Evolutionary conservation across 805 yeast genomes (phyloP), one percentile per base, ranked within the genome.

Genomic region (Metschnikowia corniflorae): DNA sequence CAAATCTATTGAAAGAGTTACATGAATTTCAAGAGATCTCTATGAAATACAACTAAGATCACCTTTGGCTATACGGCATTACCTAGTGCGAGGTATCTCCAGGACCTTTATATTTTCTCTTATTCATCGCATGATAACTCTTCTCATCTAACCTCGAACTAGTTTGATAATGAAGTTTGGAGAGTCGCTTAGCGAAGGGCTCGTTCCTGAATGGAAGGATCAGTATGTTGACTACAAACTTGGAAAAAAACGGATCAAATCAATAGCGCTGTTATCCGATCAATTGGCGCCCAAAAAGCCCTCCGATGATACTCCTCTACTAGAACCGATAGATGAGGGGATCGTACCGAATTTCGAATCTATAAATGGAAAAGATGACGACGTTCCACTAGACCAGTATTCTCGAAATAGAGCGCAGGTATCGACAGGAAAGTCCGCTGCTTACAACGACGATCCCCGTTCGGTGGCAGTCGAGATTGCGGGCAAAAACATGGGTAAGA

Each of bases 191-290:
- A 74, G 71, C 45, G 82, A 80, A 33, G 81, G 81, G 39, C 70
- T 78, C 24, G 83, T 84, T 38, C 95, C 96, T 4, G 95, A 84
- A 52, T 89, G 97, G 97, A 79, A 77, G 52, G 81, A 78, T 36
- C 80, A 80, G 52, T 89, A 89, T 54, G 69, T 89, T 22, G 83
- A 86, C 52, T 82, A 82, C 55, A 78, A 79, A 48, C 55, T 60
- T 8, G 83, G 84, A 27, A 78, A 78, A 53, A 72, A 74, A 53
- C 54, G 68, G 26, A 71, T 78, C 37, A 71, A 72, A 42, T 61
- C 61, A 36, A 51, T 68, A 12, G 43, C 43, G 13, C 33, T 21
- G 29, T 26, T 53, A 27, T 39, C 43, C 22, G 47, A 43, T 8
- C 50, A 47, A 31, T 19, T 52, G 16, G 20, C 40, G 6, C 26